Base-by-base conservation (phyloP, 345 rosid genomes). In the Camelina neglecta region DNA sequence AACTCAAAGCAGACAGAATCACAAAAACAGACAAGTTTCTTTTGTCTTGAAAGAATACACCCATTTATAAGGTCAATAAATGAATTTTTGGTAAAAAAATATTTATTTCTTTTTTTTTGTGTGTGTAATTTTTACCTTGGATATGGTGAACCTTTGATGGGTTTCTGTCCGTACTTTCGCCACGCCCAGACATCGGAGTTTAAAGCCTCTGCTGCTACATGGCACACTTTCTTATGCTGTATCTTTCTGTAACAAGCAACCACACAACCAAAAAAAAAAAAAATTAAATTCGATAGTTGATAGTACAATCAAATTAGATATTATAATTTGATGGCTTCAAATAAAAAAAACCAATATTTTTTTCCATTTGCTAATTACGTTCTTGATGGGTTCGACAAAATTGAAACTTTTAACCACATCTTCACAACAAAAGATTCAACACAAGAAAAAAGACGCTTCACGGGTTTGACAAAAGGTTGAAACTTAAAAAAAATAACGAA, bases 91-190 rank as follows among this genome's bases (percentile, higher is more conserved):
- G 50, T 23, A 54, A 47, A 61, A 33, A 7, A 12, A 38, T 58
- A 36, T 21, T 21, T 21, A n/a, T 33, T 0, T 50, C 24, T 39
- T 59, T 0, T 36, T 8, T 48, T 3, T 47, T 47, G 38, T n/a
- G 20, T 6, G 9, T 3, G 21, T 10, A 5, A 8, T 4, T 29
- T 5, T 50, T 63, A 88, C 99, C 97, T 95, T 44, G 99, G 97
- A 83, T 89, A 90, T 29, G 99, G 99, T 23, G 98, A 96, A 57
- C 98, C 98, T 82, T 95, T 95, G 83, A 95, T 95, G 81, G 99
- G 99, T 82, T 95, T 95, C 56, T 95, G 99, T 48, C 99, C 99
- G 73, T 96, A 96, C 84, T 96, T 96, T 31, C 98, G 85, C 98
- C 99, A 95, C 31, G 99, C 96, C 99, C 99, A 95, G 54, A 91